These are phyloP conservation scores for Penicillium sp. DNA, from an alignment of 2,329 filamentous ascomycete genomes.

Conservation along the genomic window DNA sequence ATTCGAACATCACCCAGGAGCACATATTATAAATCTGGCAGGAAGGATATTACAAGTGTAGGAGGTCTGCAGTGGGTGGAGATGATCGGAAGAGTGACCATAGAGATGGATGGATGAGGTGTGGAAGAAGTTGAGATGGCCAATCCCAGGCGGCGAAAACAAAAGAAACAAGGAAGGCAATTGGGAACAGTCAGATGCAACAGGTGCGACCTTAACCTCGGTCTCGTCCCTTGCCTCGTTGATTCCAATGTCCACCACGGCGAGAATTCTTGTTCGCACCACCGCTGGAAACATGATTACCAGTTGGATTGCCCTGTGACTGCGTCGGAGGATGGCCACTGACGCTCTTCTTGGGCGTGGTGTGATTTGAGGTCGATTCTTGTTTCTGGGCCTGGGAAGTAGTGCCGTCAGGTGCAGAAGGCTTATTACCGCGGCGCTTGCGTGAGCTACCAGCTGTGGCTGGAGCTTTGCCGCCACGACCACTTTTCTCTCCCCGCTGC, in stretches of 20 bases:
- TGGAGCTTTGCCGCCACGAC: constrained; percentile 17
- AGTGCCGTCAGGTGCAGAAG: constrained; percentile 1
- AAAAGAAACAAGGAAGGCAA: neutral
- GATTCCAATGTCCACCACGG: constrained; percentile 23
- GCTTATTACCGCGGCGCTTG: constrained; percentile 21
- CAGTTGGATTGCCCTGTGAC: constrained; percentile 8
- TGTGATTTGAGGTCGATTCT: neutral
- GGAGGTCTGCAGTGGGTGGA: too few species aligned
- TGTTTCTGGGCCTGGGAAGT: constrained; percentile 8
- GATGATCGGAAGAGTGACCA: too few species aligned
- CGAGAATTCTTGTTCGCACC: constrained; percentile 15
- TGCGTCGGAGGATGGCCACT: constrained; percentile 14
- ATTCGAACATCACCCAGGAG: too few species aligned
- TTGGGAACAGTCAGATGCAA: neutral
- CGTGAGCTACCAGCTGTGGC: constrained; percentile 12
- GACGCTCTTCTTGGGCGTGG: constrained; percentile 12
- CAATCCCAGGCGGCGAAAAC: neutral
- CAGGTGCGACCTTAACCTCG: constrained; percentile 5
- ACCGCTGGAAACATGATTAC: constrained; percentile 11
- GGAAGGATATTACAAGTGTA: too few species aligned
- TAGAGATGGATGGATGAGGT: neutral
- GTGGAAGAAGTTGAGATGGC: neutral
- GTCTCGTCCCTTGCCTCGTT: constrained; percentile 22
- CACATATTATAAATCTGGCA: too few species aligned
- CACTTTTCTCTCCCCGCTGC: constrained; percentile 13